Conservation (phyloP, 306 rosid species). For the Herpetospermum pedunculosum region DNA sequence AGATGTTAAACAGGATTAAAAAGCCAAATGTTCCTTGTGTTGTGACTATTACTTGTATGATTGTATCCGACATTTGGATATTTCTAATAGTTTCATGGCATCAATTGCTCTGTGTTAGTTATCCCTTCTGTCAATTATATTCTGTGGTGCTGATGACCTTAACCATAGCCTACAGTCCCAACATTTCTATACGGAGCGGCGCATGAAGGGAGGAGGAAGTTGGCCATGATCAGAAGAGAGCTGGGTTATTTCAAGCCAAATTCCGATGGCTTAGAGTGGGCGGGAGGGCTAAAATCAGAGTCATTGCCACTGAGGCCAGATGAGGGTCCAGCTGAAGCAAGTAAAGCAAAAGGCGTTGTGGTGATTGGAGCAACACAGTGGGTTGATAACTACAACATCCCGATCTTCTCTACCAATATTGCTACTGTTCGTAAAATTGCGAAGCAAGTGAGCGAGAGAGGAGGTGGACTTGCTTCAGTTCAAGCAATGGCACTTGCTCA, state of each 20-base stretch:
- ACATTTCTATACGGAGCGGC: constrained; percentile 78
- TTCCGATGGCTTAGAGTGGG: constrained; percentile 49
- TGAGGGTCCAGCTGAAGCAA: constrained; percentile 49
- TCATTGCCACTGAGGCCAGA: constrained; percentile 47
- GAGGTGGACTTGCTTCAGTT: constrained; percentile 53
- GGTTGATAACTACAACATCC: constrained; percentile 74
- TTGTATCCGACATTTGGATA: no score
- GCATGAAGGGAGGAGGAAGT: constrained; percentile 58
- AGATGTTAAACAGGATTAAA: neutral
- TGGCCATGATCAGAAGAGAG: constrained; percentile 58
- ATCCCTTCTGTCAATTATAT: neutral
- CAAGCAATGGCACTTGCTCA: constrained; percentile 82
- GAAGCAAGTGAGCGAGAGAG: constrained; percentile 28
- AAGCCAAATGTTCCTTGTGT: neutral
- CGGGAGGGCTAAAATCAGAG: constrained; percentile 36
- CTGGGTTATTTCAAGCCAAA: constrained; percentile 83
- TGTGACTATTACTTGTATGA: neutral
- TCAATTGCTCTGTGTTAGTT: neutral
- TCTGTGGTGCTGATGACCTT: constrained; percentile 13
- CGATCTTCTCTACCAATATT: constrained; percentile 46
- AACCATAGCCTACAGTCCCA: constrained; percentile 46
- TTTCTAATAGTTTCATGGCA: neutral
- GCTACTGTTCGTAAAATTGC: constrained; percentile 37
- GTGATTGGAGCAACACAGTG: constrained; percentile 55
- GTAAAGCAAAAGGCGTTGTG: constrained; percentile 39